Percentiles rank a stretch among this genome's conserved stretches.
phyloP scores from a whole-genome alignment of 2,329 filamentous ascomycete genomes.

The Raffaelea arxii region DNA sequence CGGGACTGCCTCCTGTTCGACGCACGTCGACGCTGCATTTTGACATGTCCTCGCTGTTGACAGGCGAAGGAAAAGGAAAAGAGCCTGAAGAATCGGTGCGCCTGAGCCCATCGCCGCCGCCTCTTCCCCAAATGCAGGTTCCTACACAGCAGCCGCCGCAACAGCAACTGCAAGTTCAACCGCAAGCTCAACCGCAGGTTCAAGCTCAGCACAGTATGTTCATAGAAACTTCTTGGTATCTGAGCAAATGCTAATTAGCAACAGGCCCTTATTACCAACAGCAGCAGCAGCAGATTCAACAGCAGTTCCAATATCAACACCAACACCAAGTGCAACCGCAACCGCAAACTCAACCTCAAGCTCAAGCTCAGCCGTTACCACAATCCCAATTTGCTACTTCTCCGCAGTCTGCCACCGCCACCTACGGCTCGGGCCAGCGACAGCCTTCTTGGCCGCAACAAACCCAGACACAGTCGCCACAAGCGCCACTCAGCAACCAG shows the following conservation, averaged over 20 bases:
- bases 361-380: no score
- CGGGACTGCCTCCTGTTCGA: slow-evolving; percentile 48
- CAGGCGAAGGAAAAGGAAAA: slow-evolving; percentile 18
- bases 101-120: not conserved
- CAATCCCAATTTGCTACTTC: no score
- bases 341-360: no score
- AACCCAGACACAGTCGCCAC: no score
- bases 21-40: slow-evolving; percentile 42
- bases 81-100: slow-evolving; percentile 7
- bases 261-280: no score
- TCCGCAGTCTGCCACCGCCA: not conserved
- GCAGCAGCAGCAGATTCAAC: slow-evolving; percentile 7
- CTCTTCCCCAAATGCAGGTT: not conserved
- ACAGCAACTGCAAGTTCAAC: slow-evolving; percentile 2
- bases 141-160: slow-evolving; percentile 1
- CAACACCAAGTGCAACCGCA: slow-evolving; percentile 1
- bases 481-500: no score
- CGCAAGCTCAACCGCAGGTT: no score
- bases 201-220: no score
- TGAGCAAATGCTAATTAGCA: no score
- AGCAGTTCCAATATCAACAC: slow-evolving; percentile 1
- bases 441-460: no score
- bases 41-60: slow-evolving; percentile 28
- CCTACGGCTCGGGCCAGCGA: no score
- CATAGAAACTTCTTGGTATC: no score